These are phyloP conservation scores for Talaromyces liani DNA, from an alignment of 495 filamentous ascomycete genomes.

Conservation along the genomic window DNA sequence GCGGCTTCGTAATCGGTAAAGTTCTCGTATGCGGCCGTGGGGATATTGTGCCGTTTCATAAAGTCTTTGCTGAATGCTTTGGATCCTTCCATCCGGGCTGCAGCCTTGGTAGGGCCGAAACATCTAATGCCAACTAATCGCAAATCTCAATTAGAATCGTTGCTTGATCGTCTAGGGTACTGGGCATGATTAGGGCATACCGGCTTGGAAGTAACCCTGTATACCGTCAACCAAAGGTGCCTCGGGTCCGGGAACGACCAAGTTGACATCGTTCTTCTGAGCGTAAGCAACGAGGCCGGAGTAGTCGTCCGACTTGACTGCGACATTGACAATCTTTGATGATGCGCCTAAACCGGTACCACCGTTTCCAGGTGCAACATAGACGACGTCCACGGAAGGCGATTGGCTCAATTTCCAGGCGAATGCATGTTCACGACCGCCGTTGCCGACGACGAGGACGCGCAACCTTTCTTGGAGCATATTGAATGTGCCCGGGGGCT, in stretches of 20 bases:
- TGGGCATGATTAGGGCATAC: constrained; percentile 18
- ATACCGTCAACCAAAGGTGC: constrained; percentile 91
- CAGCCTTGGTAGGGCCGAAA: constrained; percentile 81
- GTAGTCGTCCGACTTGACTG: constrained; percentile 68
- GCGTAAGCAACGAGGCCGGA: constrained; percentile 69
- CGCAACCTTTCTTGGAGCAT: constrained; percentile 42
- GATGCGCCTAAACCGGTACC: constrained; percentile 62
- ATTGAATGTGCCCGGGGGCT: constrained; percentile 8
- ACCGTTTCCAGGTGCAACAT: constrained; percentile 69
- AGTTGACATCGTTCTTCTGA: constrained; percentile 62
- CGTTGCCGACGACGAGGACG: constrained; percentile 85
- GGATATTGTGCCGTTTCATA: constrained; percentile 85
- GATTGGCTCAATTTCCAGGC: constrained; percentile 93
- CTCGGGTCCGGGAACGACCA: constrained; percentile 88
- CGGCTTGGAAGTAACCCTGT: constrained; percentile 68
- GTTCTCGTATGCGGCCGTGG: constrained; percentile 83
- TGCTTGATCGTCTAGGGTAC: neutral
- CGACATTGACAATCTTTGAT: constrained; percentile 65
- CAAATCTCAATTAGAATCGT: constrained; percentile 13
- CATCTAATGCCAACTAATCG: constrained; percentile 62
- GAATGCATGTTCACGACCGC: constrained; percentile 88
- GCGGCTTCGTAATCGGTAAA: constrained; percentile 78
- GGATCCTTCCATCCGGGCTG: constrained; percentile 88
- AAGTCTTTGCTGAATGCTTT: constrained; percentile 98
- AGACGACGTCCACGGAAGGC: constrained; percentile 41